Base-by-base conservation (phyloP, 176 grass and related monocot species). In the Rhynchospora pubera region DNA sequence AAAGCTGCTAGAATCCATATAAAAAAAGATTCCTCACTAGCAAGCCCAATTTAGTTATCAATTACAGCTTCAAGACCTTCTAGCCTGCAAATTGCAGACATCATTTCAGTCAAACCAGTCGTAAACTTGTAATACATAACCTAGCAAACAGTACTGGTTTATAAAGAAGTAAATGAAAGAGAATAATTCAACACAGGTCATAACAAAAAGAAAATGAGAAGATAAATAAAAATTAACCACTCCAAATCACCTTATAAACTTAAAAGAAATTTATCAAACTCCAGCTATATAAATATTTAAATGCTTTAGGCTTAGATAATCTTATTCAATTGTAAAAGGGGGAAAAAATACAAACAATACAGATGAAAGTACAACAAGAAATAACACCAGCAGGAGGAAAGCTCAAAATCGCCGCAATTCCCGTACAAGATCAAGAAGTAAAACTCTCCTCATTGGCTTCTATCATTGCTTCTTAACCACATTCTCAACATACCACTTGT, bases 401-500 rank as follows among this genome's bases (percentile, higher is more conserved):
- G 19, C 50, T 13, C 16, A 8, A 67, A 34, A 65, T 28, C 23
- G 26, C 32, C 16, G 21, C 65, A 64, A 65, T 63, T 66, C 16
- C 58, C 46, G 12, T 26, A 24, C 7, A 46, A 62, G 47, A 76
- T 56, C 48, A 18, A 24, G 30, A 53, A 18, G 5, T 6, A 80
- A 47, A 50, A 4, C 64, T 26, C 46, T 16, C 50, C 16, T 45
- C 14, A 66, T 67, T 61, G 0, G 16, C 21, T 42, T 53, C 45
- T 65, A 52, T 51, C 21, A 26, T 28, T 82, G 50, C 10, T 28
- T n/a, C 21, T 82, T 82, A 10, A 65, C 79, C 60, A 82, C 79
- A 26, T 82, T 82, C 57, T 82, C 60, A 1, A 91, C 85, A 52
- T 91, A 94, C 60, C 66, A 83, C 9, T 89, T 53, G 85, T 94